Base-by-base conservation (phyloP, 2,329 filamentous ascomycete genomes). In the Cladosporium sphaerospermum region DNA sequence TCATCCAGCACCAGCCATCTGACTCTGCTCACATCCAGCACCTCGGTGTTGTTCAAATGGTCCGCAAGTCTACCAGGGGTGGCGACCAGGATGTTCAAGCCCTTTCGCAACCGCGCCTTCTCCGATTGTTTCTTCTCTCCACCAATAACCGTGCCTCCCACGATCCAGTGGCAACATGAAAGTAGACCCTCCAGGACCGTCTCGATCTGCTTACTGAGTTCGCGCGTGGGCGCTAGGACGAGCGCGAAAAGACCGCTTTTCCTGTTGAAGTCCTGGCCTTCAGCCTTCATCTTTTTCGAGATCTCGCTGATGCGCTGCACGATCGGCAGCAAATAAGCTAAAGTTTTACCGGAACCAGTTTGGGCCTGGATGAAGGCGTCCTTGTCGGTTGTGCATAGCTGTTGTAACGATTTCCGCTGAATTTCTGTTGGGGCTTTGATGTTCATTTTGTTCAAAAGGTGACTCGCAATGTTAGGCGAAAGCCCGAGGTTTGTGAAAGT, bases 351-450 rank as follows among this genome's bases (percentile, higher is more conserved):
- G 0, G 93, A 99, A 61, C 93, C 93, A 0, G 93, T 99, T 73
- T 99, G 87, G 2, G 93, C 95, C 69, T 97, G 93, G 33, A 99
- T 86, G 64, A 99, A 99, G 2, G 91, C 91, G 74, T 99, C 93
- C 43, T 82, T 84, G 62, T 95, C 87, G 50, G 86, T 85, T 40
- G 84, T 84, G 42, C 95, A 72, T 56, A 99, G 73, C 62, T 93
- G 85, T 40, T 87, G 79, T 37, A 99, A 85, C 1, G 92, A 86
- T 57, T 88, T 89, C 62, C 91, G 91, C 72, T 99, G 93, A 66
- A 99, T 96, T 0, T 89, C 89, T 0, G 93, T 99, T 5, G 93
- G 93, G 0, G 89, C 87, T 67, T 91, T 93, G 67, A 99, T 80
- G 53, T 86, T 81, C 70, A 99, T 83, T 71, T 96, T 97, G 42